These are phyloP conservation scores for Leersia perrieri DNA, from an alignment of 176 grass and related monocot genomes.

Conservation along the genomic window DNA sequence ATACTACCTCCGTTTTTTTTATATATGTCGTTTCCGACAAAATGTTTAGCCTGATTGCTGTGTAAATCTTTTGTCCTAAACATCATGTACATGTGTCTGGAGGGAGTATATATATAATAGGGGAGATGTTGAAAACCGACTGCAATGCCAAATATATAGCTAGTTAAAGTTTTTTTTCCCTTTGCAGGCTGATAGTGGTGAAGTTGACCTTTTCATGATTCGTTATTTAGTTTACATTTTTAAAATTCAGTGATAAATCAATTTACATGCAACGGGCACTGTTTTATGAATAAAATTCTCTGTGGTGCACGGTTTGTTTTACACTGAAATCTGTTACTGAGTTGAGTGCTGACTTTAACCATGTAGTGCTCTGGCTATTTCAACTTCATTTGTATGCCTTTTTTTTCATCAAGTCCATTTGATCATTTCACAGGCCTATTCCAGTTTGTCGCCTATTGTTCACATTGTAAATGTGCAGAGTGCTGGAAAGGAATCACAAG, in stretches of 20 bases:
- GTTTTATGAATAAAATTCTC: neutral
- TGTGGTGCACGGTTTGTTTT: neutral
- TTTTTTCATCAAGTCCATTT: neutral
- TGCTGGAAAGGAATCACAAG: constrained; percentile 54
- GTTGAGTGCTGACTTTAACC: neutral
- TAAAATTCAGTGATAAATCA: neutral
- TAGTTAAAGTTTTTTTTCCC: neutral
- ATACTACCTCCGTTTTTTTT: no score
- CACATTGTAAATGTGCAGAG: constrained; percentile 79
- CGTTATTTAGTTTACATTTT: constrained; percentile 10
- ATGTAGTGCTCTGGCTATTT: constrained; percentile 1
- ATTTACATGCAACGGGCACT: neutral
- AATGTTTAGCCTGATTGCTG: no score
- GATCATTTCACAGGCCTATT: constrained; percentile 67
- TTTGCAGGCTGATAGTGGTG: neutral
- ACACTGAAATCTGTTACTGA: no score
- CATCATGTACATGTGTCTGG: no score
- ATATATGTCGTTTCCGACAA: no score
- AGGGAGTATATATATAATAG: neutral
- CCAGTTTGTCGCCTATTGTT: constrained; percentile 73
- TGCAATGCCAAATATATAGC: no score
- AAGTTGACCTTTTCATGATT: neutral
- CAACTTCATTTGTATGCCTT: constrained; percentile 6
- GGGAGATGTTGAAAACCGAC: neutral
- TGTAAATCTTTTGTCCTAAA: no score